These are phyloP conservation scores for Yamadazyma sp. DNA, from an alignment of 1,139 yeast genomes.

Conservation along the genomic window DNA sequence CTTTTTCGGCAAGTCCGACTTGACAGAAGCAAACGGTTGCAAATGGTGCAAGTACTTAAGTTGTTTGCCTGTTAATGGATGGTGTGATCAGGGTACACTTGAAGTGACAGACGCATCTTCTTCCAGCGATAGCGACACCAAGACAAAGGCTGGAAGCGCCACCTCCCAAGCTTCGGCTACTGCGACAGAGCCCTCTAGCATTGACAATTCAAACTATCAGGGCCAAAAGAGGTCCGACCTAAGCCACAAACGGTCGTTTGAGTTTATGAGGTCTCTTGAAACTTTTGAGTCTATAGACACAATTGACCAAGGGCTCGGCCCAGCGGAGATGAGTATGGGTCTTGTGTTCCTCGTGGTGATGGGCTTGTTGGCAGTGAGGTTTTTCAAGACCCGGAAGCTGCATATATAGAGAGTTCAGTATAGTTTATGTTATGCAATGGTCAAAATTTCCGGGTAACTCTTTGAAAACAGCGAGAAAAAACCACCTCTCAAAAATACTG, in stretches of 20 bases:
- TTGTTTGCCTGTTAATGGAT: conserved; percentile 69
- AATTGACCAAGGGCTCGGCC: background rate
- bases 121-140: too few species aligned
- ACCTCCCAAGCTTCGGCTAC: background rate
- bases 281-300: background rate
- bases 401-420: background rate
- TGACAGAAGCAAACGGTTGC: conserved; percentile 35
- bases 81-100: conserved; percentile 61
- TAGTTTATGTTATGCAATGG: background rate
- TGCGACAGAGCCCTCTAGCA: conserved; percentile 5
- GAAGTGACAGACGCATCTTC: background rate
- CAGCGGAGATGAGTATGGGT: conserved; percentile 12
- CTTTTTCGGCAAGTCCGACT: conserved; percentile 48
- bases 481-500: background rate
- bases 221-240: background rate
- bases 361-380: conserved; percentile 12
- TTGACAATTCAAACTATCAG: conserved; percentile 7
- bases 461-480: background rate
- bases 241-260: background rate
- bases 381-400: background rate
- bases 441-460: background rate
- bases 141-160: too few species aligned
- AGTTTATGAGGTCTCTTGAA: background rate
- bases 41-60: conserved; percentile 74
- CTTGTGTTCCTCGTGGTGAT: conserved; percentile 16